Base-by-base conservation (phyloP, 371 early-diverging fungal species). In the Haplosporangium sp. region DNA sequence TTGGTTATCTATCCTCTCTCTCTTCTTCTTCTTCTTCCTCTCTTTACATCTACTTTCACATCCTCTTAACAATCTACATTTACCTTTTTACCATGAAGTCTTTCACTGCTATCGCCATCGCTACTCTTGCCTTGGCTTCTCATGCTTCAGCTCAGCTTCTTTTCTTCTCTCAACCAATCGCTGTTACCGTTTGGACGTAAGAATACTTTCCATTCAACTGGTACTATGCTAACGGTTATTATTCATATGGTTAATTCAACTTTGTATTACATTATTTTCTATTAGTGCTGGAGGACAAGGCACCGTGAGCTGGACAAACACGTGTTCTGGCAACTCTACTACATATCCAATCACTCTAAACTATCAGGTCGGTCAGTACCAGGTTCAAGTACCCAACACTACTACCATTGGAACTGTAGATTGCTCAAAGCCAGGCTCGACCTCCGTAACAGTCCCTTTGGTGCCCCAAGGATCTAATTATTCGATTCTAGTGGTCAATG, bases 321-420 rank as follows among this genome's bases (percentile, higher is more conserved):
- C 73, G 2, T 84, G 86, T 65, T 37, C 65, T 2, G 79, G 75
- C 38, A 69, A 82, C 39, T 68, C 61, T 15, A 72, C 78, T 3
- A 67, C 71, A 53, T 84, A 83, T 66, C 83, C 87, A 37, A 86
- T 88, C 85, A 73, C 77, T 27, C 85, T 87, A 42, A 79, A 85
- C 66, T 65, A 84, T 40, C 79, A 67, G 70, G 83, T 85, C 38
- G 82, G 85, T n/a, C 60, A 67, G 6, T 72, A 77, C 44, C 86
- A 84, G 48, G 64, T 84, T 42, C 74, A 82, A 37, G 81, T 84
- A 15, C 62, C 76, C 11, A 71, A 77, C 63, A 39, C 48, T n/a
- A 48, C 53, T 2, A 73, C 84, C 13, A 77, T 85, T 57, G 76
- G 76, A 42, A 47, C n/a, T 48, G 48, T 76, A 17, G 71, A 76